Evolutionary conservation across 2,329 filamentous ascomycete species (phyloP), one percentile per base, ranked within the genome.

Genomic region (Cadophora luteo-olivacea): DNA sequence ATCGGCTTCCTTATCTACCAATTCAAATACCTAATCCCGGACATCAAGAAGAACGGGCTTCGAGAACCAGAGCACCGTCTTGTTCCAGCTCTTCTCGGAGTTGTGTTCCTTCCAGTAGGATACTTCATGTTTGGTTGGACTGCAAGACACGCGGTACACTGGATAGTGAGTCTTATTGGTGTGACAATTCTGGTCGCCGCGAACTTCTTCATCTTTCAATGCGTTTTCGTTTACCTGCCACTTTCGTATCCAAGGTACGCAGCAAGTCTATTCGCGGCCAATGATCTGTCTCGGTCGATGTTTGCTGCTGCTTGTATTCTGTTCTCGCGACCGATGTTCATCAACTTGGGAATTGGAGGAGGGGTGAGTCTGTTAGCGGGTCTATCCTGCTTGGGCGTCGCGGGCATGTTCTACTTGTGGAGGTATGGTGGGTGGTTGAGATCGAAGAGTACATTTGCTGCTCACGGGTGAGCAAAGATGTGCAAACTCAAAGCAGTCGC

Each of bases 81-180:
- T 8, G 74, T 84, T 3, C 87, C 86, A 0, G 86, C 86, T 5
- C 78, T 89, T 3, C 74, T 80, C 1, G 84, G 84, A 1, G 77
- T 83, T 25, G 79, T 87, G 67, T 82, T 83, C 3, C 82, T 86
- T 0, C 84, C 85, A 1, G 80, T 85, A 32, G 86, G 86, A 24
- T 80, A 89, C 29, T 88, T 89, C 80, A 78, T 88, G 71, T 88
- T 86, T 70, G 85, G 69, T 1, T 87, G 85, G 85, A 87, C 86
- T 0, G 81, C 84, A 33, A 79, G 81, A 24, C 78, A 80, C 0
- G 78, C 78, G 4, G 80, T 86, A 61, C 84, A 85, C 73, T 88
- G 85, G 85, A 85, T 87, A 68, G 85, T 80, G 1, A 82, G 83
- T 24, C 84, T 83, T 32, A 82, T 87, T 16, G 86, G 85, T 70